A percentile compares a stretch with the other conserved stretches of the same genome.
phyloP scores from a whole-genome alignment of 1,139 yeast species.

The Debaryomyces udenii region DNA sequence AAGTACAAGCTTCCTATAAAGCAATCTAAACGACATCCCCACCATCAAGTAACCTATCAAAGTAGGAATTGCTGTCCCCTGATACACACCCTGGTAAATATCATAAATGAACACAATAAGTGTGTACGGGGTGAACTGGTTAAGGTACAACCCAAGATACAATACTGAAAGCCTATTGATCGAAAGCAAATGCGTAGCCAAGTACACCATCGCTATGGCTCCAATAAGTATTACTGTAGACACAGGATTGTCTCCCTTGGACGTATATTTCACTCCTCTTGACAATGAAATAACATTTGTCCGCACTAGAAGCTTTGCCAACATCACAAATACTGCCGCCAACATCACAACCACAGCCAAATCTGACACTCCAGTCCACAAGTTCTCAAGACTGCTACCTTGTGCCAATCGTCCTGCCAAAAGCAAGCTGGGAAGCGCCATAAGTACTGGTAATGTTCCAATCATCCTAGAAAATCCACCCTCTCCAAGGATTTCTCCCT shows the following conservation, averaged over 20 bases:
- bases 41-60: constrained; percentile 24
- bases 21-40: constrained; percentile 19
- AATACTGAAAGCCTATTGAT: constrained; percentile 27
- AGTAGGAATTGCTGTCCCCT: constrained; percentile 11
- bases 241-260: background rate
- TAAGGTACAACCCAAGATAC: constrained; percentile 30
- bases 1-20: constrained; percentile 17
- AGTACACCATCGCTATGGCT: constrained; percentile 15
- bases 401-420: constrained; percentile 24
- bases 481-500: background rate
- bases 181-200: constrained; percentile 24
- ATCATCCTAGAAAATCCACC: constrained; percentile 14
- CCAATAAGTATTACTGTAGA: constrained; percentile 1
- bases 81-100: constrained; percentile 12
- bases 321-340: constrained; percentile 20
- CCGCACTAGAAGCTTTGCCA: constrained; percentile 17
- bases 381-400: constrained; percentile 8
- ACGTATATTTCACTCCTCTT: background rate
- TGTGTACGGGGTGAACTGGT: constrained; percentile 32
- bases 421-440: constrained; percentile 31
- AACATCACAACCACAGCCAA: constrained; percentile 16
- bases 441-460: constrained; percentile 32
- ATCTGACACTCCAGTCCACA: background rate
- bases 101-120: constrained; percentile 22
- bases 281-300: constrained; percentile 12